Conservation (phyloP, 371 early-diverging fungal species). For the Mucor ambiguus region DNA sequence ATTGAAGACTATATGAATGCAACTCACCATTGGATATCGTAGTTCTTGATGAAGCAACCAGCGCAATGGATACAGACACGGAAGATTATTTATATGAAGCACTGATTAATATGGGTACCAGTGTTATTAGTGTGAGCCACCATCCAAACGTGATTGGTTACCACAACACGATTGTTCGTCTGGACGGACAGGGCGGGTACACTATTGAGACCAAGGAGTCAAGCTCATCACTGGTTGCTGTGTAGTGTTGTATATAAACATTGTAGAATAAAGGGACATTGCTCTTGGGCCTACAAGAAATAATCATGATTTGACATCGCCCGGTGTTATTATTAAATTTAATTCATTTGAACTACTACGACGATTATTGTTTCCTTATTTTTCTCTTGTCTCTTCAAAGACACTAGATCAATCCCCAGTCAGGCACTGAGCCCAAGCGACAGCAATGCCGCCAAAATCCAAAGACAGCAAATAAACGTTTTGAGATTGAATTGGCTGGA, state of each 20-base stretch:
- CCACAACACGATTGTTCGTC: conserved; percentile 50
- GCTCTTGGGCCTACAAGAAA: too few relatives aligned
- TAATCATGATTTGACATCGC: too few relatives aligned
- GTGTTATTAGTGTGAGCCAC: conserved; percentile 75
- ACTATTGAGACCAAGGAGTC: conserved; percentile 8
- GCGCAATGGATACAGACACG: conserved; percentile 63
- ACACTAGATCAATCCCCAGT: too few relatives aligned
- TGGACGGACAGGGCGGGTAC: conserved; percentile 50
- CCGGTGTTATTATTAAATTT: too few relatives aligned
- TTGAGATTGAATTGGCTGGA: conserved; percentile 5
- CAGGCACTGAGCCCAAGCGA: too few relatives aligned
- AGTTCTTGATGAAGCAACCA: conserved; percentile 78
- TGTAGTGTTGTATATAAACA: not conserved
- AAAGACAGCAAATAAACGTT: not conserved
- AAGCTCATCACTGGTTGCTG: conserved; percentile 5
- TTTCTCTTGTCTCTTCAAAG: too few relatives aligned
- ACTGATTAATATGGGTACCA: conserved; percentile 42
- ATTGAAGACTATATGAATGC: not conserved
- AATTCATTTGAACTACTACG: too few relatives aligned
- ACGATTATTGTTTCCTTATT: too few relatives aligned
- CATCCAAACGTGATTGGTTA: conserved; percentile 47
- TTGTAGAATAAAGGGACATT: too few relatives aligned
- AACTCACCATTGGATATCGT: not conserved
- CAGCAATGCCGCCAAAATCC: not conserved
- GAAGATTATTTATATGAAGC: conserved; percentile 58